Percentiles rank a stretch among this genome's conserved stretches.
phyloP scores from a whole-genome alignment of 2,329 filamentous ascomycete genomes.

The Monosporascus sp. region DNA sequence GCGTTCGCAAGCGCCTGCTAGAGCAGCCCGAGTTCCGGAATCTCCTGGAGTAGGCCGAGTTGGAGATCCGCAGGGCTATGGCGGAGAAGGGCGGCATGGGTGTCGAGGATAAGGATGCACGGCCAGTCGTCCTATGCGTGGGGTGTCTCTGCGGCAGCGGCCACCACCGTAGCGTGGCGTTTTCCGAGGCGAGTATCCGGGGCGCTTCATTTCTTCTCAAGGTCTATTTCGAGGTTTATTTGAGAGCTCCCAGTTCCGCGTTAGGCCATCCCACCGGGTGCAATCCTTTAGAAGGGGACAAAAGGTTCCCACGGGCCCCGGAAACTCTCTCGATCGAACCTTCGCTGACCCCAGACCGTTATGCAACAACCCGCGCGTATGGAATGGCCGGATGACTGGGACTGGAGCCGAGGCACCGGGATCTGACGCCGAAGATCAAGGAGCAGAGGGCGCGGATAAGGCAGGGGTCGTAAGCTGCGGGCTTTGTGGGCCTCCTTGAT shows the following conservation, averaged over 20 bases:
- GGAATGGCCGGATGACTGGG: conserved; percentile 3
- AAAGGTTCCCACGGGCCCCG: no score
- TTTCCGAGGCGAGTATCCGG: neutral
- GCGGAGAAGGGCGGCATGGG: neutral
- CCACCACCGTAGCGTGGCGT: conserved; percentile 3
- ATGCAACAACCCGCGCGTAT: neutral
- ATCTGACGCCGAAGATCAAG: conserved; percentile 1
- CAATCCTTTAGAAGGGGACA: no score
- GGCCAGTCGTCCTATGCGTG: neutral
- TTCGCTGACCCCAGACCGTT: no score
- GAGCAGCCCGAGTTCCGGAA: neutral
- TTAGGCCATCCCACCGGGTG: no score
- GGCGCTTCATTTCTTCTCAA: no score
- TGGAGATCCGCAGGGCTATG: conserved; percentile 2
- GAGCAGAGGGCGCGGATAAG: conserved; percentile 1
- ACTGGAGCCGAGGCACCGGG: conserved; percentile 1
- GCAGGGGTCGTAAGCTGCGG: neutral
- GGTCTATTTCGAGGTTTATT: no score
- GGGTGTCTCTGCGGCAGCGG: conserved; percentile 5
- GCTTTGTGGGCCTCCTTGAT: no score
- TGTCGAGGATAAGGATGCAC: neutral
- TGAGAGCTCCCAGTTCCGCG: no score
- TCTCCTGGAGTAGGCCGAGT: neutral
- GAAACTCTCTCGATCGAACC: no score
- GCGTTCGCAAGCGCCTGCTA: neutral